phyloP scores from a whole-genome alignment of 83 land plant species.

The Isoetes engelmannii region DNA sequence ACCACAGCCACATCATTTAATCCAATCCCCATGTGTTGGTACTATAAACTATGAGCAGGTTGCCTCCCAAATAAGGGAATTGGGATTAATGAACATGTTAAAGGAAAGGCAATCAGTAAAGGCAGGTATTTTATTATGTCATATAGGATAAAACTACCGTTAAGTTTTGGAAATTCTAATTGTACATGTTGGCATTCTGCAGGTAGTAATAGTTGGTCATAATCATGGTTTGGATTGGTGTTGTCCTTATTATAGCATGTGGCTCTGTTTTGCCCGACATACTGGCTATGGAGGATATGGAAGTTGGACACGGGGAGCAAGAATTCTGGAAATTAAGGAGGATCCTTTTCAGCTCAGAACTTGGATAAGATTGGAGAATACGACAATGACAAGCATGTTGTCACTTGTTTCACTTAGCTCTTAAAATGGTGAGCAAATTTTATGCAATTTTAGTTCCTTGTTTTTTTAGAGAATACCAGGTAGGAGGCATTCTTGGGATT shows the following conservation, averaged over 20 bases:
- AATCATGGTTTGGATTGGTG: constrained; percentile 99
- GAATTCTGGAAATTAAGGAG: constrained; percentile 57
- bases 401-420: too few species aligned
- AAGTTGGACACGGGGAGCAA: constrained; percentile 74
- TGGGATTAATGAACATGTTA: constrained; percentile 75
- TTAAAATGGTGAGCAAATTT: too few species aligned
- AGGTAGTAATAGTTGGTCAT: constrained; percentile 84
- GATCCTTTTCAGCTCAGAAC: constrained; percentile 34
- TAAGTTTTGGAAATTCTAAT: too few species aligned
- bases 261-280: constrained; percentile 92
- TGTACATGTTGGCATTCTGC: background rate
- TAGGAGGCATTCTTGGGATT: too few species aligned
- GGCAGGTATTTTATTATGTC: constrained; percentile 26
- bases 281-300: constrained; percentile 99
- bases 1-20: constrained; percentile 24
- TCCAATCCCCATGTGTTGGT: constrained; percentile 70
- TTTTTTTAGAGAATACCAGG: too few species aligned
- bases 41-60: constrained; percentile 75
- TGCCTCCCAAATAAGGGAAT: constrained; percentile 66
- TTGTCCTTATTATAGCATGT: constrained; percentile 64
- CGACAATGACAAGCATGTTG: background rate
- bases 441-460: too few species aligned
- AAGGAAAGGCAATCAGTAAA: constrained; percentile 59
- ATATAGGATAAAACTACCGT: too few species aligned
- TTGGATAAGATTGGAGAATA: constrained; percentile 25